Conservation (phyloP, 768 basidiomycete genomes). For the Hysterangium stoloniferum region DNA sequence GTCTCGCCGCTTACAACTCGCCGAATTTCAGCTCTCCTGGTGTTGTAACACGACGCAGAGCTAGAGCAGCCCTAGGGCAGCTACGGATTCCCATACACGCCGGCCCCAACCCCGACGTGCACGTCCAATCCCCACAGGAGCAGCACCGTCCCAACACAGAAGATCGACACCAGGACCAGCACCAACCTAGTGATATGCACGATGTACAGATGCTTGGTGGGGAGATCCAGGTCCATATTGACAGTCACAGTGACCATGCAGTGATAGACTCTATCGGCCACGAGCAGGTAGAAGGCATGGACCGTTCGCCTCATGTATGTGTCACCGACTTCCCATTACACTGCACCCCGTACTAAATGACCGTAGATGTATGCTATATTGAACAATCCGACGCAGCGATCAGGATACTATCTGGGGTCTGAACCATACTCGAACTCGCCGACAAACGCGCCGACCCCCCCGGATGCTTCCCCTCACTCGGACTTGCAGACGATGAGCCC, state of each 20-base stretch:
- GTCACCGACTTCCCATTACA: not conserved
- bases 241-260: not conserved
- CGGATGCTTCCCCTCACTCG: conserved; percentile 8
- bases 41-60: conserved; percentile 8
- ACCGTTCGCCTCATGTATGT: not conserved
- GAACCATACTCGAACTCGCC: conserved; percentile 7
- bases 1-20: conserved; percentile 9
- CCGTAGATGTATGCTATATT: conserved; percentile 5
- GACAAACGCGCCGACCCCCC: not conserved
- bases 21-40: conserved; percentile 6
- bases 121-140: conserved; percentile 1
- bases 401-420: conserved; percentile 1
- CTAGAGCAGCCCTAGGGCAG: conserved; percentile 6
- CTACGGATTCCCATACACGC: conserved; percentile 9
- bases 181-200: conserved; percentile 10
- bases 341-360: not conserved
- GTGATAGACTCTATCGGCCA: conserved; percentile 1
- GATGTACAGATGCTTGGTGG: conserved; percentile 7
- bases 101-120: not conserved
- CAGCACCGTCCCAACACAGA: not conserved
- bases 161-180: not conserved
- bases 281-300: not conserved
- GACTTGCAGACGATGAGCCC: conserved; percentile 7
- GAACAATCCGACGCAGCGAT: not conserved
- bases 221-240: conserved; percentile 8